Base-by-base conservation (phyloP, 208 protist species). In the Phytomonas sp. region DNA sequence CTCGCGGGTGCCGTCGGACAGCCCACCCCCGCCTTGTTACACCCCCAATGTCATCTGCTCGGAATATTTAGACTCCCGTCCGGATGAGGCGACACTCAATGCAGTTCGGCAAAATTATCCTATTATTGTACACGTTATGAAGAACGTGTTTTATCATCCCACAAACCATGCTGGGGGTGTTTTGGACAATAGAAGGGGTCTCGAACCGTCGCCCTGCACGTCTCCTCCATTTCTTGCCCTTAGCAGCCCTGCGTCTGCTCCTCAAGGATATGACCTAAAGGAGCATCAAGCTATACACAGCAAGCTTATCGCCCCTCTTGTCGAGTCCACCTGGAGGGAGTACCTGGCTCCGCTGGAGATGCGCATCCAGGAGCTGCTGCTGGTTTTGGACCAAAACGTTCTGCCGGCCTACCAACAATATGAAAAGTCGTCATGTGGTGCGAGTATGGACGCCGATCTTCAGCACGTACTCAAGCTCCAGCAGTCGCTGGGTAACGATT, bases 21-120 rank as follows among this genome's bases (percentile, higher is more conserved):
- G 67, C 23, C 70, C 79, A 56, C 70, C 37, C 1, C 61, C 53
- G 46, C 69, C 66, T 8, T 66, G 70, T 43, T 90, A 86, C 75
- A 81, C 81, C 32, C 70, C 78, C 4, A 76, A 87, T 51, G 73
- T 76, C 53, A 81, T 93, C 62, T 77, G 80, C 6, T 73, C 83
- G 56, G 74, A 82, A 33, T 93, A 88, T 67, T 73, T 90, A 46
- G 84, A 93, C 66, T 62, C 64, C 26, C 68, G 74, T 0, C 87
- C 87, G 34, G 68, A 70, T 32, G 75, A 68, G 17, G 46, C 56
- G 23, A 74, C 71, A 0, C 46, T 87, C 59, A 30, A 46, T 32
- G 61, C 64, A 53, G 74, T 84, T 8, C 70, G 34, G 28, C 32
- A 61, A 40, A 87, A 87, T 73, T 77, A 87, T 71, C 68, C 73